Evolutionary conservation across 306 rosid species (phyloP).

Genomic region (Sechiopsis laciniata): DNA sequence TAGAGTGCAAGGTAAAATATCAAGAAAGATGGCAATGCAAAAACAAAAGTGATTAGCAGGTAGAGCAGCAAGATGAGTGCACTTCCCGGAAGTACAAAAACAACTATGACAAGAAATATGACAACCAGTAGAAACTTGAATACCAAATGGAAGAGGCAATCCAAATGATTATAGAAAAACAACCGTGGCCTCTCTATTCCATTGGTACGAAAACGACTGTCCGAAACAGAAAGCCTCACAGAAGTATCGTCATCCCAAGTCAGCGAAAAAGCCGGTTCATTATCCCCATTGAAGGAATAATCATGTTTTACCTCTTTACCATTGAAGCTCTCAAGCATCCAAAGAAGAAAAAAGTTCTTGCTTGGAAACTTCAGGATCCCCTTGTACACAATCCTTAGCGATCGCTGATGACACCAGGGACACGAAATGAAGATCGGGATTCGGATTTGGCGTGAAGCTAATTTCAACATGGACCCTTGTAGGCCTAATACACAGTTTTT

Average conservation of each 20-base stretch:
- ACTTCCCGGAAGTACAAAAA: slow-evolving; percentile 63
- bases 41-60: slow-evolving; percentile 61
- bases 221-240: slow-evolving; percentile 25
- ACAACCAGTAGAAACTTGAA: slow-evolving; percentile 74
- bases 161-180: slow-evolving; percentile 61
- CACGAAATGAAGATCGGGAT: slow-evolving; percentile 66
- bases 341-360: slow-evolving; percentile 80
- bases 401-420: slow-evolving; percentile 81
- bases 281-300: slow-evolving; percentile 38
- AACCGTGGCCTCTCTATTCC: slow-evolving; percentile 35
- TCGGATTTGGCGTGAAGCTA: slow-evolving; percentile 58
- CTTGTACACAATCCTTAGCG: slow-evolving; percentile 62
- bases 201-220: slow-evolving; percentile 27
- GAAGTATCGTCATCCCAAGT: slow-evolving; percentile 17
- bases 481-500: slow-evolving; percentile 85
- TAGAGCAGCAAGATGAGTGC: slow-evolving; percentile 60
- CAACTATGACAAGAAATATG: slow-evolving; percentile 57
- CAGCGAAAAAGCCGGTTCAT: slow-evolving; percentile 40
- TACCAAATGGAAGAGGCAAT: slow-evolving; percentile 60
- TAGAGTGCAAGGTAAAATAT: slow-evolving; percentile 70
- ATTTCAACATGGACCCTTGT: slow-evolving; percentile 68
- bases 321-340: slow-evolving; percentile 93
- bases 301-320: slow-evolving; percentile 54
- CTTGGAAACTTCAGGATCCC: slow-evolving; percentile 71
- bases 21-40: slow-evolving; percentile 78